Evolutionary conservation across 495 filamentous ascomycete genomes (phyloP).

Genomic region (Poronia punctata): DNA sequence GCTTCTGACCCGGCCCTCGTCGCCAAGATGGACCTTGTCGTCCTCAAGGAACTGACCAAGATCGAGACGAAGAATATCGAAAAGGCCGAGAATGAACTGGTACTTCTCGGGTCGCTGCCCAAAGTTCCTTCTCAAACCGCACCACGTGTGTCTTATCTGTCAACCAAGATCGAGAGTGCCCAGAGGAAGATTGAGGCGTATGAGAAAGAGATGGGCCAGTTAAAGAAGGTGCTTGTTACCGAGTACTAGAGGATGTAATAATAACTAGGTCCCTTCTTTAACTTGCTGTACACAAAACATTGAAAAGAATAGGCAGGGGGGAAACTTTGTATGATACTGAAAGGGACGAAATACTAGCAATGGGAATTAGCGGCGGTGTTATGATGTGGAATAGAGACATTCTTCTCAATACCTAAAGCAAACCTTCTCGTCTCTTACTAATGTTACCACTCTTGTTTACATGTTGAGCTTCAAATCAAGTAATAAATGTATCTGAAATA

Average conservation of each 20-base stretch:
- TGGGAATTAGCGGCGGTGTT: no score
- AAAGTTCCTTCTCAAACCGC: constrained; percentile 56
- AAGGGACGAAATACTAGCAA: no score
- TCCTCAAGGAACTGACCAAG: constrained; percentile 59
- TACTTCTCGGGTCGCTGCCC: constrained; percentile 51
- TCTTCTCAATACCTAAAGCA: no score
- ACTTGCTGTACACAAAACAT: not conserved
- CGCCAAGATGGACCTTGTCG: constrained; percentile 65
- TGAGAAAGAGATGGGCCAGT: constrained; percentile 59
- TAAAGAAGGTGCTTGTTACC: constrained; percentile 57
- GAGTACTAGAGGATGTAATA: constrained; percentile 8
- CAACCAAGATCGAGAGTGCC: constrained; percentile 60
- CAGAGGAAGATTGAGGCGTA: constrained; percentile 70
- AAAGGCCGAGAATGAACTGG: constrained; percentile 74
- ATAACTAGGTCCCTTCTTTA: not conserved
- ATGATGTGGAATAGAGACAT: no score
- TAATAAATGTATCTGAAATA: no score
- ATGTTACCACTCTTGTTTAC: no score
- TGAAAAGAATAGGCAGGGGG: not conserved
- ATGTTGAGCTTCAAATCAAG: no score
- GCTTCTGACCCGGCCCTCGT: constrained; percentile 64
- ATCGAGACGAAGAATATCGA: constrained; percentile 68
- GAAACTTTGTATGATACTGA: no score
- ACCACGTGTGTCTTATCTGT: constrained; percentile 59
- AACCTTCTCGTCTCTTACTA: no score